Base-by-base conservation (phyloP, 345 rosid species). In the Cardiospermum halicacabum region DNA sequence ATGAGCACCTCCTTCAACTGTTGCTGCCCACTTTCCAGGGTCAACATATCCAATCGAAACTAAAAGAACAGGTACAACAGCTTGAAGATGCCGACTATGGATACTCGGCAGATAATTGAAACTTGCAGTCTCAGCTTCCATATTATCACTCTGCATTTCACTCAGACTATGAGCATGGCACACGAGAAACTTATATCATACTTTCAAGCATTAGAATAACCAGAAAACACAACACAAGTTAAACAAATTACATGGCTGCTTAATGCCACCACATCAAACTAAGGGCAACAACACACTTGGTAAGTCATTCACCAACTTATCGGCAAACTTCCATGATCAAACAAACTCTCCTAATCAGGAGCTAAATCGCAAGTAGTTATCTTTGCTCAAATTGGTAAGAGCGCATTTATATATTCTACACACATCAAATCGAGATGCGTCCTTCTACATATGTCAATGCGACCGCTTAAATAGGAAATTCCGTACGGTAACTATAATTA, bases 11-110 rank as follows among this genome's bases (percentile, higher is more conserved):
- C 90, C 98, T 73, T 95, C 98, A n/a, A 95, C 68, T 47, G 76
- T 74, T 56, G 90, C 89, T 40, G 81, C 96, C 99, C 97, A 91
- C 79, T 91, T 95, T 54, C 96, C 96, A 43, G 96, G 97, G 77
- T 95, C 97, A 49, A 95, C 78, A 79, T 95, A 95, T 69, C 90
- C 90, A 19, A 87, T 65, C 60, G 99, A 75, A 71, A 91, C 76
- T 73, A 95, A 72, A 75, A 91, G 85, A 16, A 72, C 96, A 0
- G 96, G 96, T 50, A 84, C 71, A 68, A 85, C 39, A 32, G 78
- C 80, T 58, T 96, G 96, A 75, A 86, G 79, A 74, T 82, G 61
- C 32, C 82, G 86, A 62, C 72, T 72, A 65, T 83, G 75, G 62
- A 77, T 71, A 45, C 78, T 75, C 6, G 71, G 71, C 56, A 47